These are phyloP conservation scores for Tieghemostelium lacteum DNA, from an alignment of 78 protist species.

Conservation along the genomic window DNA sequence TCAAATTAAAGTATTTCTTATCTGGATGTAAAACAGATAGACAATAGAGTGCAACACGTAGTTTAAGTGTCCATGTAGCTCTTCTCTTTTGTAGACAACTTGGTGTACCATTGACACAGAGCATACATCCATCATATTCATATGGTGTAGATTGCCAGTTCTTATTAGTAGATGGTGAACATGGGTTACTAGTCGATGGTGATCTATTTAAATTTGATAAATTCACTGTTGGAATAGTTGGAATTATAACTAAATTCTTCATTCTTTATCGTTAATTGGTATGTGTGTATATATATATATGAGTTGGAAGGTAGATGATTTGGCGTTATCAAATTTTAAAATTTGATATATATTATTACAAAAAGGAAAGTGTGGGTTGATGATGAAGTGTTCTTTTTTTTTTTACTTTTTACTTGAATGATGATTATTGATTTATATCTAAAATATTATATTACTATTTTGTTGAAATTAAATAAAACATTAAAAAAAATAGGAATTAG, in stretches of 20 bases:
- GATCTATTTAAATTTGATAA: slow-evolving; percentile 46
- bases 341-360: no score
- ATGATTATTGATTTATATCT: no score
- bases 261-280: background rate
- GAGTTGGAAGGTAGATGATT: no score
- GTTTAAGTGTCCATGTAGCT: slow-evolving; percentile 60
- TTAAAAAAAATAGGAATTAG: no score
- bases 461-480: no score
- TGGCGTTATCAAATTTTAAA: no score
- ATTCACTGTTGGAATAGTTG: slow-evolving; percentile 49
- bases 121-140: slow-evolving; percentile 72
- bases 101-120: slow-evolving; percentile 68
- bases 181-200: slow-evolving; percentile 52
- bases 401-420: no score
- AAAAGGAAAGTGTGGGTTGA: no score
- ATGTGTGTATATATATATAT: no score
- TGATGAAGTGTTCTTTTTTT: no score
- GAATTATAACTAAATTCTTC: slow-evolving; percentile 59
- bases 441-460: no score
- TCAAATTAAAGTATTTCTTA: slow-evolving; percentile 16
- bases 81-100: slow-evolving; percentile 75
- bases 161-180: slow-evolving; percentile 36
- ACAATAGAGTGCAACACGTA: background rate
- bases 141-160: background rate
- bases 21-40: background rate